Evolutionary conservation across 2,329 filamentous ascomycete species (phyloP), one percentile per base, ranked within the genome.

Genomic region (Colletotrichum sp.): DNA sequence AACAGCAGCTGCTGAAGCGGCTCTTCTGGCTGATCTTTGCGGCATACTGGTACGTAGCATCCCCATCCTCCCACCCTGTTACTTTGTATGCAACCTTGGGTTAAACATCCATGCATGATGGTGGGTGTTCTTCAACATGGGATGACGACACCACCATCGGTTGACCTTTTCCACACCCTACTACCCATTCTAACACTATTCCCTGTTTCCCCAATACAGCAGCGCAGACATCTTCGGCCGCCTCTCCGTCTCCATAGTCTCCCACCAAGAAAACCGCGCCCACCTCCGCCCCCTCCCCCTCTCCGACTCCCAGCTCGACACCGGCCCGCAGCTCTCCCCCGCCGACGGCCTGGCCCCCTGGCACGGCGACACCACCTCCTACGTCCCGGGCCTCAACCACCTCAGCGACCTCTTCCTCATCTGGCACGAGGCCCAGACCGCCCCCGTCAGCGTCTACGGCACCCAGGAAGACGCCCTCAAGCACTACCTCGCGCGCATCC

Each of bases 11-110:
- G 9, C 71, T 84, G 1, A 83, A 83, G 60, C 79, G 84, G 24
- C 76, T 85, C 0, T 83, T 83, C 36, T 85, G 83, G 82, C 76
- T 85, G 5, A 63, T 85, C 0, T 83, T 84, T 78, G 81, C 73
- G 15, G 70, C 73, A 2, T 76, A 76, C 16, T 76, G 70, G 73
- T 76, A 68, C 32, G 73, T 68, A 21, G 39, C 21, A 26, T 36
- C 32, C 32, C 32, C 18, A 36, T 18, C 18, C 34, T 13, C n/a
- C n/a, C 39, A 67, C 28, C 10, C 62, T 21, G 24, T 39, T 7
- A 26, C 44, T 52, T n/a, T 21, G n/a, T 52, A 21, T 52, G 39
- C 39, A 49, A 52, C 44, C n/a, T 52, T 52, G 44, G 44, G 44
- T 12, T 26, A 1, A 30, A 62, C 59, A 34, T 24, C 18, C 28